Evolutionary conservation across 306 rosid species (phyloP).

Genomic region (Trichosanthes cucumerina): DNA sequence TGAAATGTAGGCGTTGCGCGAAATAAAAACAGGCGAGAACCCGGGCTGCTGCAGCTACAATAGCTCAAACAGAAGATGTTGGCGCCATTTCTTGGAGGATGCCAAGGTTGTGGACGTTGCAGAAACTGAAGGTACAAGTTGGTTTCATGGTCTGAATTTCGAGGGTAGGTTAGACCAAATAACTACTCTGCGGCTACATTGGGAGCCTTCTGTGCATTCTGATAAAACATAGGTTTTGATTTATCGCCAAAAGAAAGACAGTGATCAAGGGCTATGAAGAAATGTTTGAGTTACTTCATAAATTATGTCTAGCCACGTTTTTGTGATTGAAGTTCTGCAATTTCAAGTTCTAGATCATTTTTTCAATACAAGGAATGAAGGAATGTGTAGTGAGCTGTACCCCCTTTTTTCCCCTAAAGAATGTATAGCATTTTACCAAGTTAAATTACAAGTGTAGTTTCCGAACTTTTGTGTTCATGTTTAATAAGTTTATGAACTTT

Average conservation of each 20-base stretch:
- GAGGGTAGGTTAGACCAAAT: background rate
- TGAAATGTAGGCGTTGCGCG: background rate
- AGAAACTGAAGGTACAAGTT: background rate
- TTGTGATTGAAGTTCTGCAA: too few species aligned
- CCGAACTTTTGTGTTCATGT: too few species aligned
- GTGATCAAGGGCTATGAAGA: background rate
- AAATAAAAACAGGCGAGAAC: background rate
- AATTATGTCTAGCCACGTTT: too few species aligned
- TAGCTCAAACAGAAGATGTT: conserved; percentile 29
- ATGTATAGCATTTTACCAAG: background rate
- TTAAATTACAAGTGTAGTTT: too few species aligned
- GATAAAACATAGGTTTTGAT: background rate
- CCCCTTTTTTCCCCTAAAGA: too few species aligned
- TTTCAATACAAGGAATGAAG: background rate
- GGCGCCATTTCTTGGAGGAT: conserved; percentile 47
- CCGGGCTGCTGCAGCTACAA: conserved; percentile 36
- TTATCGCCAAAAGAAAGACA: background rate
- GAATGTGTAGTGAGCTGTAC: background rate
- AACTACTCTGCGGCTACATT: background rate
- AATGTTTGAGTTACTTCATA: background rate
- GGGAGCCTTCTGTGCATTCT: background rate
- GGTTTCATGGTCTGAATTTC: background rate
- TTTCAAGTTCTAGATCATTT: background rate
- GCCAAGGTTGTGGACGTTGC: conserved; percentile 19
- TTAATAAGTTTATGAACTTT: too few species aligned